Evolutionary conservation across 2,329 filamentous ascomycete species (phyloP), one percentile per base, ranked within the genome.

Genomic region (Aureobasidium sp.): DNA sequence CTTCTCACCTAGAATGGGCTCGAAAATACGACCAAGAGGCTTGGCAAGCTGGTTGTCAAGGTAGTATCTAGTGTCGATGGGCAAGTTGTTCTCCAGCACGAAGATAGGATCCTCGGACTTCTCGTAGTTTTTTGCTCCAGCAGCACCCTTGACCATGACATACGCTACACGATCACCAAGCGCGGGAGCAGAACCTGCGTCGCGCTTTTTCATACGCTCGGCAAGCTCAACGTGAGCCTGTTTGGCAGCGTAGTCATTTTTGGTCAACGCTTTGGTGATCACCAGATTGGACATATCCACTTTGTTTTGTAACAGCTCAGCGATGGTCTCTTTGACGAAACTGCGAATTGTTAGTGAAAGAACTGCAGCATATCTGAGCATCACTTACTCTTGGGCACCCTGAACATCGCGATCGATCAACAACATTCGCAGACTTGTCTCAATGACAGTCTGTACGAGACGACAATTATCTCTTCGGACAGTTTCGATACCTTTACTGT

Each of bases 281-380:
- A 99, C 95, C 21, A 99, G 86, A 75, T 99, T 97, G 41, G 93
- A 97, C 90, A 99, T 96, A 77, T 99, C 94, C 68, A 99, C 82
- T 75, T 96, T 97, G 79, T 99, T 99, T 72, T 97, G 94, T 42
- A 99, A 79, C 21, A 99, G 82, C 72, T 97, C 91, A 9, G 94
- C 89, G 71, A 99, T 99, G 48, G 89, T 96, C 65, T 94, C 86
- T 75, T 97, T 97, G 76, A 99, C 94, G 69, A 96, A 97, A 66
- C 91, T 96, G 69, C 37, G 57, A 52, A 66, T 61, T 55, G 71
- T 81, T 71, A 81, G 49, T 29, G 21, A 61, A 27, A 13, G 13
- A 10, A 13, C 16, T 45, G 42, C 50, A 32, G 42, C 49, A 37
- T 57, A 39, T 9, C 3, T 6, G 30, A 32, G 21, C 6, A 13